Evolutionary conservation across 805 yeast species (phyloP), one percentile per base, ranked within the genome.

Genomic region (Yarrowia sp.): DNA sequence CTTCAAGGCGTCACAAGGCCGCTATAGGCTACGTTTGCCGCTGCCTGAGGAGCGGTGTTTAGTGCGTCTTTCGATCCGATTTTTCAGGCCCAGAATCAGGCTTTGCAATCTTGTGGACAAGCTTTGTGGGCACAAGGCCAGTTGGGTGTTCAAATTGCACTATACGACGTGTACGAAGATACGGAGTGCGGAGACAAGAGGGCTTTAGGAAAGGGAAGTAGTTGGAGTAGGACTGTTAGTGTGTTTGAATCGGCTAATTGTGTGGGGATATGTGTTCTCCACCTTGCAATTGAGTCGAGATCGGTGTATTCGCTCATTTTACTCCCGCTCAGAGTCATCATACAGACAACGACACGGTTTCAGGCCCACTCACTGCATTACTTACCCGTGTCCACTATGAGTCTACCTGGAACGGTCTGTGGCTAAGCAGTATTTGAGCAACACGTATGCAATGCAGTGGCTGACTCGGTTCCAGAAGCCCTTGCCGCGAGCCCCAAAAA

Each of bases 381-480:
- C 32, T 42, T 42, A 42, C 33, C 33, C 49, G 49, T 42, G 33
- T 42, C 47, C 13, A 42, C 44, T 16, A 16, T 8, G 44, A 22
- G 46, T 41, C 19, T 24, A 41, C 46, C 9, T 5, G 5, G 6
- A 7, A 14, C 19, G 18, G 7, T 8, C 29, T 42, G 49, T 42
- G 49, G 49, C 35, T 44, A 29, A 19, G 44, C 18, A 38, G 42
- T 14, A 38, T n/a, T 41, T 27, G 49, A 44, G 49, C 49, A 27
- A 44, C 49, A 19, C 25, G 47, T 27, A 47, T 47, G 55, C 42
- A 35, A 51, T 51, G 58, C 58, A 51, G 42, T 33, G 32, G 42
- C 42, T 51, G 58, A 51, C 58, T 51, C 58, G 58, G 58, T 51
- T 35, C 58, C 42, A 47, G 22, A 32, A 13, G 16, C 36, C 55